A percentile compares a stretch with the other conserved stretches of the same genome.
Evolutionary conservation across 2,329 filamentous ascomycete genomes (phyloP).

Genomic region (Neofusicoccum ribis): DNA sequence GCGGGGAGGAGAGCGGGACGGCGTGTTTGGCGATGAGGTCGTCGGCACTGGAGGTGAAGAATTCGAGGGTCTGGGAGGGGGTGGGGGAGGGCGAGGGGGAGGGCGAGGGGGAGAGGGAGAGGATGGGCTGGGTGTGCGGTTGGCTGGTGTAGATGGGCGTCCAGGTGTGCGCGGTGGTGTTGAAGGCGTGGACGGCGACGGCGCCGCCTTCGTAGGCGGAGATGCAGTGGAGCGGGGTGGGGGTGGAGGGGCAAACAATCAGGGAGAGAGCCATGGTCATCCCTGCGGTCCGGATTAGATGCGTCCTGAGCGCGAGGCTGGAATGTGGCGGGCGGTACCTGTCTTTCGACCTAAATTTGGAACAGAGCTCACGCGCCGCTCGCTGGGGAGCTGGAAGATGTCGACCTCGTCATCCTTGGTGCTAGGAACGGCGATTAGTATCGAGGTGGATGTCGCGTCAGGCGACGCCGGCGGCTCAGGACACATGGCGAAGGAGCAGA

Average conservation of each 20-base stretch:
- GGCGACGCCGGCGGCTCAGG: constrained; percentile 24
- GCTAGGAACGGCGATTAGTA: constrained; percentile 72
- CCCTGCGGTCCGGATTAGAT: constrained; percentile 45
- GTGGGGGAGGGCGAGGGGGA: too few relatives aligned
- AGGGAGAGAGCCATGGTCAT: constrained; percentile 87
- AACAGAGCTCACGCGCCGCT: constrained; percentile 65
- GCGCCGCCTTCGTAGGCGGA: constrained; percentile 86
- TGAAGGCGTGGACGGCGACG: constrained; percentile 63
- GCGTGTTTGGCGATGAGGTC: constrained; percentile 73
- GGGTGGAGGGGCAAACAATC: constrained; percentile 34
- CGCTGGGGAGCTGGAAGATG: constrained; percentile 77
- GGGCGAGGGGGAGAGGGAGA: constrained; percentile 58
- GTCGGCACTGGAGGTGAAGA: constrained; percentile 82
- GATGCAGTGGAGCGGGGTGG: constrained; percentile 58
- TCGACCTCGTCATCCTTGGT: constrained; percentile 62
- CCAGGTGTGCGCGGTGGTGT: constrained; percentile 42
- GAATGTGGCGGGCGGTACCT: constrained; percentile 27
- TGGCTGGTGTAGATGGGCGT: constrained; percentile 63
- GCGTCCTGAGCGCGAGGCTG: neutral
- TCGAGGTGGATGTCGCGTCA: constrained; percentile 21
- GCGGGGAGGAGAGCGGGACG: constrained; percentile 47
- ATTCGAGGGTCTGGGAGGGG: constrained; percentile 48
- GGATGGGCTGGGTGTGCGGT: constrained; percentile 75
- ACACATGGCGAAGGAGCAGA: constrained; percentile 78
- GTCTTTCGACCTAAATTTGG: constrained; percentile 48